These are phyloP conservation scores for Tilletiopsis washingtonensis DNA, from an alignment of 1,284 basidiomycete genomes.

Conservation along the genomic window DNA sequence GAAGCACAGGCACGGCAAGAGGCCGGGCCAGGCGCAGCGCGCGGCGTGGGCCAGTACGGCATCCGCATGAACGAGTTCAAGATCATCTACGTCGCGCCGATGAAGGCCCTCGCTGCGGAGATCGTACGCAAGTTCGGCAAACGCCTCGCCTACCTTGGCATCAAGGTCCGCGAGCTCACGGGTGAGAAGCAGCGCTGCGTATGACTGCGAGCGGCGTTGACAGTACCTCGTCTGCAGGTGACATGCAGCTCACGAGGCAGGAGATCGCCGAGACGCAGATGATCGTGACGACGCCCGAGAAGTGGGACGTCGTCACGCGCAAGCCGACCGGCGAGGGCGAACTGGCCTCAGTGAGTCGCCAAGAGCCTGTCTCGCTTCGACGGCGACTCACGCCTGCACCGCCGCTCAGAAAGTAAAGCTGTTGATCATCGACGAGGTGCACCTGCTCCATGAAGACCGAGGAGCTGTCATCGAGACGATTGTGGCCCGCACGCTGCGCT, in stretches of 20 bases:
- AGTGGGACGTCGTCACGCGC: constrained; percentile 98
- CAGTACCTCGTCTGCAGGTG: too few relatives aligned
- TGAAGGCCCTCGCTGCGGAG: constrained; percentile 96
- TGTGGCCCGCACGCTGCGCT: constrained; percentile 86
- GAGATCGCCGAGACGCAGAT: constrained; percentile 96
- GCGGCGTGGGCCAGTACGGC: constrained; percentile 56
- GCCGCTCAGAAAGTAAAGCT: constrained; percentile 83
- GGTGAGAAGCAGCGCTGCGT: too few relatives aligned
- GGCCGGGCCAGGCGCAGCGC: constrained; percentile 44
- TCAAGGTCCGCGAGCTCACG: constrained; percentile 87
- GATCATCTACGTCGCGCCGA: constrained; percentile 96
- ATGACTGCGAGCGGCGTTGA: too few relatives aligned
- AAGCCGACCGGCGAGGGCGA: constrained; percentile 96
- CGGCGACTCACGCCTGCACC: too few relatives aligned
- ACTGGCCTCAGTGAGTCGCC: constrained; percentile 64
- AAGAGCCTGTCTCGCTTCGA: too few relatives aligned
- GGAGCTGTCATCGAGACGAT: constrained; percentile 98
- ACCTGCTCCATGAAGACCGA: constrained; percentile 92
- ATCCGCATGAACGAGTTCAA: constrained; percentile 60
- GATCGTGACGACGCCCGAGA: constrained; percentile 98
- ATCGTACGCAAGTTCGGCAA: constrained; percentile 88
- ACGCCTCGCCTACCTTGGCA: constrained; percentile 78
- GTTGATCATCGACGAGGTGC: constrained; percentile 96
- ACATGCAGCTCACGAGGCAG: constrained; percentile 92
- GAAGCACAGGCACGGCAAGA: constrained; percentile 24